Evolutionary conservation across 2,329 filamentous ascomycete species (phyloP).

Genomic region (Thermoascus crustaceus): DNA sequence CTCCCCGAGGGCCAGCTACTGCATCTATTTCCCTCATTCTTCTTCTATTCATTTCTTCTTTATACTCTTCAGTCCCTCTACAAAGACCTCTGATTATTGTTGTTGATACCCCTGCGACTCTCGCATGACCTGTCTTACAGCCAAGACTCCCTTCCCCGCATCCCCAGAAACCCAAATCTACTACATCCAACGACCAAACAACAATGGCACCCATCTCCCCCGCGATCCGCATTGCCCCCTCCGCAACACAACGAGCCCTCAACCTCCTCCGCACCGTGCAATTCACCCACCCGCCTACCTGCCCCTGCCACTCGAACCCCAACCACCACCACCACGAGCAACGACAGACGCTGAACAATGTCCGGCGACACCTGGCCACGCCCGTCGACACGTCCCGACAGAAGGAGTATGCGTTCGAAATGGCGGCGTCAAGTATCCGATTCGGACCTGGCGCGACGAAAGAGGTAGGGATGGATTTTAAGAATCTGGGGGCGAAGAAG

Average conservation of each 20-base stretch:
- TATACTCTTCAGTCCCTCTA: too few species aligned
- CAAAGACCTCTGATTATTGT: too few species aligned
- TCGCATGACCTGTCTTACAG: too few species aligned
- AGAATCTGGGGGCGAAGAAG: constrained; percentile 76
- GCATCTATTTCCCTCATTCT: too few species aligned
- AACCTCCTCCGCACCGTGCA: constrained; percentile 78
- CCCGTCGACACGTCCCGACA: constrained; percentile 62
- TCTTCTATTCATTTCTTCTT: too few species aligned
- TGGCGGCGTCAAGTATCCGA: constrained; percentile 90
- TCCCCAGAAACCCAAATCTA: not conserved
- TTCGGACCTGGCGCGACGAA: constrained; percentile 90
- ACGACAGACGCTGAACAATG: constrained; percentile 43
- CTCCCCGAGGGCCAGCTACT: too few species aligned
- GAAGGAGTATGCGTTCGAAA: constrained; percentile 98
- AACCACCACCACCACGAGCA: constrained; percentile 67
- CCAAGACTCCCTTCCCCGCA: constrained; percentile 2
- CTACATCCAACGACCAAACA: not conserved
- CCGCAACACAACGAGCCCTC: constrained; percentile 41
- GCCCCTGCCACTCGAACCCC: constrained; percentile 89
- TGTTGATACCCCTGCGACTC: not conserved
- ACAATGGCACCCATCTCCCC: constrained; percentile 12
- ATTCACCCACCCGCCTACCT: constrained; percentile 76
- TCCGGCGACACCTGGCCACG: constrained; percentile 60
- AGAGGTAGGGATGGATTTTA: constrained; percentile 96
- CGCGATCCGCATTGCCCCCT: constrained; percentile 37